phyloP scores from a whole-genome alignment of 805 yeast species.

The Hyphopichia homilentoma region DNA sequence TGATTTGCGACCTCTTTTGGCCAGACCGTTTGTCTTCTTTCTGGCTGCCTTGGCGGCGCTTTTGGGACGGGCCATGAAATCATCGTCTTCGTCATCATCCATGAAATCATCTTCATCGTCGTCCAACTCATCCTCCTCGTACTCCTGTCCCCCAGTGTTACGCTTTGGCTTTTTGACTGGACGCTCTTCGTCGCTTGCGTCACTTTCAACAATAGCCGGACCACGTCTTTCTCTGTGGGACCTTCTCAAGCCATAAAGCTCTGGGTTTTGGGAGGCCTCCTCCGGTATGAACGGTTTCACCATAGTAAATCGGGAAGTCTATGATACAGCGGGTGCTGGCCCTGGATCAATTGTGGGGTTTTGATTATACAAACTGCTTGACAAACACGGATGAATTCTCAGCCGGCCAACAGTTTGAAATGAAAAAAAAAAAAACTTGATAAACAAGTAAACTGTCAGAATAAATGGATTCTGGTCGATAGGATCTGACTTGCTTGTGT shows the following conservation, averaged over 20 bases:
- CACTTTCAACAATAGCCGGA: constrained; percentile 30
- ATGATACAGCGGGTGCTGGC: no score
- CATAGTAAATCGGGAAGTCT: constrained; percentile 16
- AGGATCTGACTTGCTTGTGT: no score
- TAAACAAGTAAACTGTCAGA: no score
- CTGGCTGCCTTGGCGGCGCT: constrained; percentile 13
- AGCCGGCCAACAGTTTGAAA: no score
- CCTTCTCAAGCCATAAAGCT: constrained; percentile 77
- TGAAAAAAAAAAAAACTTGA: no score
- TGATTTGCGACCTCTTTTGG: constrained; percentile 29
- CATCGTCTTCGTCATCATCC: constrained; percentile 10
- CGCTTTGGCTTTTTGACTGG: constrained; percentile 18
- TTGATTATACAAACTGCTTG: no score
- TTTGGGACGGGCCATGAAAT: constrained; percentile 1
- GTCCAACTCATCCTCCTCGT: constrained; percentile 6
- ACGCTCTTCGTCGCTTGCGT: constrained; percentile 31
- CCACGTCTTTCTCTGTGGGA: constrained; percentile 59
- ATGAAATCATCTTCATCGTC: constrained; percentile 14
- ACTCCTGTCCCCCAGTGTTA: no score
- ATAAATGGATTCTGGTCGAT: no score
- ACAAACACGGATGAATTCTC: no score
- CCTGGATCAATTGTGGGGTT: no score
- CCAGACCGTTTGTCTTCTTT: not conserved
- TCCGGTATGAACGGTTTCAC: constrained; percentile 35
- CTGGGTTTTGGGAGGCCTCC: constrained; percentile 68